Evolutionary conservation across 78 protist genomes (phyloP), one percentile per base, ranked within the genome.

Genomic region (Guillardia theta): DNA sequence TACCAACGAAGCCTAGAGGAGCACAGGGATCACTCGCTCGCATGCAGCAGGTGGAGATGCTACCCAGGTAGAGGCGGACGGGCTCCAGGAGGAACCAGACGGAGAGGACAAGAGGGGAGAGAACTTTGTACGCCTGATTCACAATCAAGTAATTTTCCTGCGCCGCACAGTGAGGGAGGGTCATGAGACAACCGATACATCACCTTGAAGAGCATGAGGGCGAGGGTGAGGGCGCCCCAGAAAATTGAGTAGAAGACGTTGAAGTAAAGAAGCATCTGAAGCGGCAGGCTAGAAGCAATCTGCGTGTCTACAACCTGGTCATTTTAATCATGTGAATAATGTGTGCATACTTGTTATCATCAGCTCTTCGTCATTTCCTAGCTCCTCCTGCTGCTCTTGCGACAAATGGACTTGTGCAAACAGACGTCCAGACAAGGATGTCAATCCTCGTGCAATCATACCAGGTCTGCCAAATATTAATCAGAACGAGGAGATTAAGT

Each of bases 1-100:
- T 78, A 1, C 90, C 90, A 36, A 78, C 90, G 48, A 44, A 78
- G 9, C 90, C 90, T 2, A 78, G n/a, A n/a, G n/a, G n/a, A n/a
- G n/a, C n/a, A n/a, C n/a, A n/a, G n/a, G n/a, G n/a, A n/a, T n/a
- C n/a, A n/a, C n/a, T n/a, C n/a, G n/a, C n/a, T n/a, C n/a, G n/a
- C n/a, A n/a, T n/a, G n/a, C n/a, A n/a, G n/a, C n/a, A n/a, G n/a
- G n/a, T n/a, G n/a, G n/a, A n/a, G n/a, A n/a, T n/a, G n/a, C n/a
- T n/a, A n/a, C n/a, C n/a, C n/a, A n/a, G n/a, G n/a, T 19, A 12
- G 3, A 33, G 88, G 88, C 88, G 88, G 6, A 77, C n/a, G 9
- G 43, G 45, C 45, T 78, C 90, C 24, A 78, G 53, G 33, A 78
- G 45, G 44, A 37, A 43, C 90, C 90, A 78, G 0, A 78, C 53